A percentile compares a stretch with the other conserved stretches of the same genome.
Conservation (phyloP, 345 rosid genomes). For the Dipteronia dyeriana region DNA sequence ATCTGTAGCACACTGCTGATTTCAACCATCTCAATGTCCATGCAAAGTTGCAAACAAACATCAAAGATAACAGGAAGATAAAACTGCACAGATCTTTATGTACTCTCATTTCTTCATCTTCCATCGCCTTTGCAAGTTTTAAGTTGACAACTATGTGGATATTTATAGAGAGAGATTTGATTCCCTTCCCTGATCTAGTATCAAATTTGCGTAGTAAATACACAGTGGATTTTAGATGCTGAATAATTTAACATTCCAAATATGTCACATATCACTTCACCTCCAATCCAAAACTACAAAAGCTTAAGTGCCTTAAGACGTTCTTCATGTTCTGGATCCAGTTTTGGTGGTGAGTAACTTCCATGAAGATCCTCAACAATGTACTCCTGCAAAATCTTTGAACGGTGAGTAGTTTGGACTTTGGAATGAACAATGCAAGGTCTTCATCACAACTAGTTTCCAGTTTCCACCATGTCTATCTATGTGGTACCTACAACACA, state of each 20-base stretch:
- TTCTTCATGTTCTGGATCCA: slow-evolving; percentile 78
- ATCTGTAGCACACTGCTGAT: neutral
- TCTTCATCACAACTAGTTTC: neutral
- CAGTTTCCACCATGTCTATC: too few relatives aligned
- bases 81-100: neutral
- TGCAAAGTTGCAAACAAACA: neutral
- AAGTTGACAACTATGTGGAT: neutral
- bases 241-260: slow-evolving; percentile 16
- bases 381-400: slow-evolving; percentile 55
- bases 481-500: too few relatives aligned
- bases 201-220: slow-evolving; percentile 2
- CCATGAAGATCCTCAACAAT: slow-evolving; percentile 92
- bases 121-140: neutral
- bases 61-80: neutral
- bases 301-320: slow-evolving; percentile 79
- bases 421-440: neutral
- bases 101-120: neutral
- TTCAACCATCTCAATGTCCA: neutral
- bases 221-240: slow-evolving; percentile 13
- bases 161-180: neutral
- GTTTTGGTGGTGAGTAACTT: slow-evolving; percentile 73
- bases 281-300: slow-evolving; percentile 37
- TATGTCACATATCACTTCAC: neutral
- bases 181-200: neutral
- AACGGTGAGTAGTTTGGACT: slow-evolving; percentile 2